phyloP scores from a whole-genome alignment of 805 yeast species.

The Myxozyma nipponensis region DNA sequence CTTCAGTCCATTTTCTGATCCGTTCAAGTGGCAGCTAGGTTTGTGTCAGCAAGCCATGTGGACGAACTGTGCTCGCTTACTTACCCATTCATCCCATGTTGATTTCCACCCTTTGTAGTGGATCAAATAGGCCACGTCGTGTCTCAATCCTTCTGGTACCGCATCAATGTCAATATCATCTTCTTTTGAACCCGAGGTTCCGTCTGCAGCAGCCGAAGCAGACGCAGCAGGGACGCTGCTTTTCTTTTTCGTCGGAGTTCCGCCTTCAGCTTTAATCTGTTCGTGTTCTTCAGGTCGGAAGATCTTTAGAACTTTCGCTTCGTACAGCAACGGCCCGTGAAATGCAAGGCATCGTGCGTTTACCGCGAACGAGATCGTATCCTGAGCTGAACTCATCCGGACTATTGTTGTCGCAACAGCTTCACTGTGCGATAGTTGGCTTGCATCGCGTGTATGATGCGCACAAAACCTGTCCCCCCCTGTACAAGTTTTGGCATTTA shows the following conservation, averaged over 20 bases:
- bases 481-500: not conserved
- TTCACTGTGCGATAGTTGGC: no score
- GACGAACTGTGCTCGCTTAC: no score
- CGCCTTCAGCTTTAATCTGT: conserved; percentile 1
- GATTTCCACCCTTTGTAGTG: conserved; percentile 96
- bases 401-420: not conserved
- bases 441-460: no score
- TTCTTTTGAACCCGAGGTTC: conserved; percentile 8
- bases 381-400: no score
- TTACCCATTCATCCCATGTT: conserved; percentile 96
- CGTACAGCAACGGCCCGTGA: conserved; percentile 88
- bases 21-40: conserved; percentile 46
- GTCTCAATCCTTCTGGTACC: conserved; percentile 40
- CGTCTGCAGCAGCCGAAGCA: conserved; percentile 7
- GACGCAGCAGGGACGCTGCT: conserved; percentile 12
- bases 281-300: conserved; percentile 51
- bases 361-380: conserved; percentile 27
- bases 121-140: conserved; percentile 53
- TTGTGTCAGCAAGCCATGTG: not conserved
- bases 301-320: conserved; percentile 69
- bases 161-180: conserved; percentile 32
- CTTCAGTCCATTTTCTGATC: conserved; percentile 63
- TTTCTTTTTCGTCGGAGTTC: conserved; percentile 1
- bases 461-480: no score
- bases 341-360: conserved; percentile 60